Evolutionary conservation across 331 rosid species (phyloP).

Genomic region (Erythrophleum ivorense): DNA sequence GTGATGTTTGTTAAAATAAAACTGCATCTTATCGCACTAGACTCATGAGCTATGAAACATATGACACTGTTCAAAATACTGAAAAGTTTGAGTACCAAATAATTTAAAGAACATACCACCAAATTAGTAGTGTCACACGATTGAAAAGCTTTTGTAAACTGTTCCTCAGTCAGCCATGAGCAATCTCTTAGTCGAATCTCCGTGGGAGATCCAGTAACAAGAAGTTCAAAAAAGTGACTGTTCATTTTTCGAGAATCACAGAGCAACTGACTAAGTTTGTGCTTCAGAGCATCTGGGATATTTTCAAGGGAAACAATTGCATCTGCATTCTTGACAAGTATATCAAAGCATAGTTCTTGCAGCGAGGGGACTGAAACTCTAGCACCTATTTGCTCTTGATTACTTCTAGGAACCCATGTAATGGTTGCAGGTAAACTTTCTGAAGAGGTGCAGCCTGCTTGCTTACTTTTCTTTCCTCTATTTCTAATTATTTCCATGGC

Average conservation of each 20-base stretch:
- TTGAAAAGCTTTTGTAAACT: slow-evolving; percentile 56
- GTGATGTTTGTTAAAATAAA: neutral
- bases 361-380: slow-evolving; percentile 60
- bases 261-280: slow-evolving; percentile 61
- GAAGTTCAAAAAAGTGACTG: slow-evolving; percentile 52
- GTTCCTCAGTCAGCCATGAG: slow-evolving; percentile 85
- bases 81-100: slow-evolving; percentile 9
- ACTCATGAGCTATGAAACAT: slow-evolving; percentile 11
- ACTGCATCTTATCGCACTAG: neutral
- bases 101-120: slow-evolving; percentile 49
- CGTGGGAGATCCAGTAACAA: slow-evolving; percentile 68
- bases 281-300: slow-evolving; percentile 66
- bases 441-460: neutral
- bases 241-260: slow-evolving; percentile 77
- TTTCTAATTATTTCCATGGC: slow-evolving; percentile 62
- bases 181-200: slow-evolving; percentile 77
- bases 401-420: slow-evolving; percentile 55
- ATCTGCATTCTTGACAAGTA: slow-evolving; percentile 67
- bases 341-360: slow-evolving; percentile 54
- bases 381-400: neutral
- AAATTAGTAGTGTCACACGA: slow-evolving; percentile 55
- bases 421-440: slow-evolving; percentile 25
- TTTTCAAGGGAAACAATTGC: slow-evolving; percentile 69
- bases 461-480: slow-evolving; percentile 36
- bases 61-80: neutral